Evolutionary conservation across 176 grass and related monocot species (phyloP).

Genomic region (Triticum aestivum): IWGSC_CS_RefSeq_v2.1 NC_057804.1:26167951-26168450

Average conservation of each 20-base stretch:
- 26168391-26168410: not conserved
- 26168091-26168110: not conserved
- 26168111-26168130: not conserved
- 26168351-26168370: not conserved
- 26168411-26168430: slow-evolving; percentile 48
- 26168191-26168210: not conserved
- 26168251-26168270: not conserved
- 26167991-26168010: not conserved
- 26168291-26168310: not conserved
- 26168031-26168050: not conserved
- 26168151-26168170: not conserved
- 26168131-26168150: not conserved
- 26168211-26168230: not conserved
- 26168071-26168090: too few relatives aligned
- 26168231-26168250: not conserved
- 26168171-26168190: not conserved
- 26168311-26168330: not conserved
- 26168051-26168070: not conserved
- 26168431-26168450: slow-evolving; percentile 51
- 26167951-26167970: not conserved
- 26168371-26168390: slow-evolving; percentile 17
- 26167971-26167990: not conserved
- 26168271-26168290: not conserved
- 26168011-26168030: not conserved
- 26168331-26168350: not conserved